These are phyloP conservation scores for Cladosporium sp. DNA, from an alignment of 2,329 filamentous ascomycete genomes.

Conservation along the genomic window DNA sequence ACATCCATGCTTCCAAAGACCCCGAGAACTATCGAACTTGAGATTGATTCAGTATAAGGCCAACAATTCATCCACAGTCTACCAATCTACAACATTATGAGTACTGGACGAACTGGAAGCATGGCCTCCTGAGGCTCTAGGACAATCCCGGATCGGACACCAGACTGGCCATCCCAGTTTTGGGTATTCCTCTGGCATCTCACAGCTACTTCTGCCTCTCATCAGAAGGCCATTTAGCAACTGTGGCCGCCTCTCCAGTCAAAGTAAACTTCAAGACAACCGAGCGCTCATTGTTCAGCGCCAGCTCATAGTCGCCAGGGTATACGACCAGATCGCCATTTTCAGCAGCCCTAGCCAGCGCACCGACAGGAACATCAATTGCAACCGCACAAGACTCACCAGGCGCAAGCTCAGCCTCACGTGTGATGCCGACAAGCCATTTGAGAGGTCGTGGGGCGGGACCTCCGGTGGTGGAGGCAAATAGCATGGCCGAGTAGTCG, in stretches of 20 bases:
- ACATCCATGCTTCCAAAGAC: too few relatives aligned
- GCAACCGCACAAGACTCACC: constrained; percentile 20
- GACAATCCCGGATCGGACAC: too few relatives aligned
- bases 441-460: constrained; percentile 41
- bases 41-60: too few relatives aligned
- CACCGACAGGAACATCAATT: constrained; percentile 37
- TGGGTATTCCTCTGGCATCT: too few relatives aligned
- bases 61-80: too few relatives aligned
- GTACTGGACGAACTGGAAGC: too few relatives aligned
- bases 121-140: too few relatives aligned
- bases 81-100: too few relatives aligned
- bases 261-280: constrained; percentile 24
- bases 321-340: constrained; percentile 38
- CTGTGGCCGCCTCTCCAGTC: constrained; percentile 39
- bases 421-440: constrained; percentile 32
- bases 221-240: constrained; percentile 37
- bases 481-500: constrained; percentile 40
- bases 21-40: too few relatives aligned
- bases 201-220: too few relatives aligned
- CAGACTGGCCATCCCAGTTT: too few relatives aligned
- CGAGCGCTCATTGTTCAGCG: constrained; percentile 38
- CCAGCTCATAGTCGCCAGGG: constrained; percentile 39
- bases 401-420: constrained; percentile 17
- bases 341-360: constrained; percentile 35
- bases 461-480: constrained; percentile 36